A percentile compares a stretch with the other conserved stretches of the same genome.
Evolutionary conservation across 1,284 basidiomycete species (phyloP).

Genomic region (Irpex rosettiformis): DNA sequence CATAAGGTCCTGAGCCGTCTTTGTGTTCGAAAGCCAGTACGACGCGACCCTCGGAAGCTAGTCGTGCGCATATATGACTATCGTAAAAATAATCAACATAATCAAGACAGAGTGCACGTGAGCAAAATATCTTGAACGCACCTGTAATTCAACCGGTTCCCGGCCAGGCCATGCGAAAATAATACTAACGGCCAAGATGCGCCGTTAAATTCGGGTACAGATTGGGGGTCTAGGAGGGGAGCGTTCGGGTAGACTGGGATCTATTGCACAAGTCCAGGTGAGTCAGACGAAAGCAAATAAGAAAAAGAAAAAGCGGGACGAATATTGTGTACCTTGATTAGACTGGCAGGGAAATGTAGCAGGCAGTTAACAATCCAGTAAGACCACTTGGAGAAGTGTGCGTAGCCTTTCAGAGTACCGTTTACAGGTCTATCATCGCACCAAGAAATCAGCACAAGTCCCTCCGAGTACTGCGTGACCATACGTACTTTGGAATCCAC

Average conservation of each 20-base stretch:
- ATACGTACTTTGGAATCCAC: constrained; percentile 50
- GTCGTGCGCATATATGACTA: constrained; percentile 64
- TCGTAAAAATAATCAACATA: constrained; percentile 37
- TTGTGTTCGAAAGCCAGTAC: constrained; percentile 77
- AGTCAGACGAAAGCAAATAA: background rate
- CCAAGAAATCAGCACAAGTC: too few relatives aligned
- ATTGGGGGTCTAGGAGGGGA: constrained; percentile 44
- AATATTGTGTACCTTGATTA: constrained; percentile 24
- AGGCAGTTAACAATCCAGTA: constrained; percentile 48
- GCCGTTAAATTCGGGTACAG: constrained; percentile 1
- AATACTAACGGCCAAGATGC: constrained; percentile 66
- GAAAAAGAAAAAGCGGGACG: too few relatives aligned
- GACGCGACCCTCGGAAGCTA: constrained; percentile 73
- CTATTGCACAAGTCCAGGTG: background rate
- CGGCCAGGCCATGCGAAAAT: constrained; percentile 82
- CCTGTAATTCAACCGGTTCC: constrained; percentile 71
- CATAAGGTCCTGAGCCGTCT: constrained; percentile 65
- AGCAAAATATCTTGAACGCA: constrained; percentile 20
- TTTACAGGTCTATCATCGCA: constrained; percentile 33
- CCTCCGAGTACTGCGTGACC: background rate
- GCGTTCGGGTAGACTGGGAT: constrained; percentile 43
- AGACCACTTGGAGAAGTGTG: constrained; percentile 40
- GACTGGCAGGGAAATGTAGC: constrained; percentile 43
- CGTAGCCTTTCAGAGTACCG: constrained; percentile 42
- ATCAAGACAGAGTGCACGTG: background rate